Conservation (phyloP, 805 yeast genomes). For the Alloascoidea africana region DNA sequence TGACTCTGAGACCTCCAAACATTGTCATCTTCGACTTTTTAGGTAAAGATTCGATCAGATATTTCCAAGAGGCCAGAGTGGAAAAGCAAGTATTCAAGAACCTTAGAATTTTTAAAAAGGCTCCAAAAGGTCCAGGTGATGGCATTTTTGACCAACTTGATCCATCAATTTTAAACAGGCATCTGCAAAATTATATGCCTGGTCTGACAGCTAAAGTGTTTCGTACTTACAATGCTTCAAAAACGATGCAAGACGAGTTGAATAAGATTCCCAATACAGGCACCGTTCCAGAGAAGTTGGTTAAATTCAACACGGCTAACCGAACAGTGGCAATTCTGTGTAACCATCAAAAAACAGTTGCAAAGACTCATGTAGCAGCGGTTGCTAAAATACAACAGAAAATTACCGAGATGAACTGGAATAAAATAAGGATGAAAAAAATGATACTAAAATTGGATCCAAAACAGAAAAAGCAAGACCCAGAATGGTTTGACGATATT, state of each 20-base stretch:
- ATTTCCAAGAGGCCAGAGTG: constrained; percentile 83
- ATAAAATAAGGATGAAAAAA: constrained; percentile 55
- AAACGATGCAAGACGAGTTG: constrained; percentile 91
- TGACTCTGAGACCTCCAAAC: constrained; percentile 72
- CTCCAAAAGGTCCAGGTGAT: constrained; percentile 86
- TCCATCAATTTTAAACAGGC: constrained; percentile 70
- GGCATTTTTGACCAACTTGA: constrained; percentile 83
- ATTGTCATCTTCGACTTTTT: constrained; percentile 81
- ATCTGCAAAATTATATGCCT: constrained; percentile 78
- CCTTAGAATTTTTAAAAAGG: constrained; percentile 70
- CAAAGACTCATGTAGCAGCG: constrained; percentile 68
- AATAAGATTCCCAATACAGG: constrained; percentile 76
- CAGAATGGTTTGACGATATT: constrained; percentile 46
- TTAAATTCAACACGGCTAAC: constrained; percentile 86
- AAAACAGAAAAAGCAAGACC: constrained; percentile 27
- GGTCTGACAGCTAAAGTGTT: constrained; percentile 94
- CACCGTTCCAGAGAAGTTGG: constrained; percentile 73
- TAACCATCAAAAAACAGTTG: constrained; percentile 91
- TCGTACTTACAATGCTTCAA: constrained; percentile 94
- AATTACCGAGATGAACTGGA: constrained; percentile 75
- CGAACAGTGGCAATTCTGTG: constrained; percentile 90
- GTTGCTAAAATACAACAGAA: constrained; percentile 67
- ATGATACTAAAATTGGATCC: constrained; percentile 58
- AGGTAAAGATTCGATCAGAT: constrained; percentile 92
- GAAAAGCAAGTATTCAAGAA: constrained; percentile 87